phyloP scores from a whole-genome alignment of 345 rosid genomes.

The Hibiscus mutabilis region DNA sequence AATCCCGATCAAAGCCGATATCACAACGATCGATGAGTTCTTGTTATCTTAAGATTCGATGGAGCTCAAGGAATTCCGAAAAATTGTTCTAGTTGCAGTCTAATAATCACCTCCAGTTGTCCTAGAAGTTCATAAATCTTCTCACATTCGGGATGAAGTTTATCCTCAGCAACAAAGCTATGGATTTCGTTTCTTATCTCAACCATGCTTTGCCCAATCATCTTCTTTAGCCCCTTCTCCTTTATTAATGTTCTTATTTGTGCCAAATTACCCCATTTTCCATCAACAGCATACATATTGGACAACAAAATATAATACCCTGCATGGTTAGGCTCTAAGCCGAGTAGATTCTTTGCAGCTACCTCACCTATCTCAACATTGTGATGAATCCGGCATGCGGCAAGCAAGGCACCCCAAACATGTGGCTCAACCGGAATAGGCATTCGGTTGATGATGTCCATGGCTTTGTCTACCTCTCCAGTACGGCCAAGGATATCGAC shows the following conservation, averaged over 20 bases:
- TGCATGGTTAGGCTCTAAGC: constrained; percentile 43
- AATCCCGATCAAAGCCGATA: background rate
- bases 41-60: background rate
- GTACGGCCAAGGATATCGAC: constrained; percentile 60
- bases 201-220: constrained; percentile 35
- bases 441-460: constrained; percentile 31
- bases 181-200: constrained; percentile 32
- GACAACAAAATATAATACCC: constrained; percentile 48
- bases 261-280: constrained; percentile 39
- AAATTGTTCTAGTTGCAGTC: background rate
- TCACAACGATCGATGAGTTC: background rate
- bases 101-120: constrained; percentile 32
- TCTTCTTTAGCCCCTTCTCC: constrained; percentile 37
- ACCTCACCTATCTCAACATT: constrained; percentile 43
- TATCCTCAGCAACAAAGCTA: constrained; percentile 41
- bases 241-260: constrained; percentile 35
- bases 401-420: constrained; percentile 51
- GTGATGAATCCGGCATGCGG: constrained; percentile 54
- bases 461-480: constrained; percentile 40
- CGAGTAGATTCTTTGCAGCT: constrained; percentile 37
- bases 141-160: constrained; percentile 28
- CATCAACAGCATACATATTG: constrained; percentile 45
- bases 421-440: constrained; percentile 37
- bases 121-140: constrained; percentile 32
- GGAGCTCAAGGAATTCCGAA: background rate